Base-by-base conservation (phyloP, 805 yeast genomes). In the Candida glaebosa region DNA sequence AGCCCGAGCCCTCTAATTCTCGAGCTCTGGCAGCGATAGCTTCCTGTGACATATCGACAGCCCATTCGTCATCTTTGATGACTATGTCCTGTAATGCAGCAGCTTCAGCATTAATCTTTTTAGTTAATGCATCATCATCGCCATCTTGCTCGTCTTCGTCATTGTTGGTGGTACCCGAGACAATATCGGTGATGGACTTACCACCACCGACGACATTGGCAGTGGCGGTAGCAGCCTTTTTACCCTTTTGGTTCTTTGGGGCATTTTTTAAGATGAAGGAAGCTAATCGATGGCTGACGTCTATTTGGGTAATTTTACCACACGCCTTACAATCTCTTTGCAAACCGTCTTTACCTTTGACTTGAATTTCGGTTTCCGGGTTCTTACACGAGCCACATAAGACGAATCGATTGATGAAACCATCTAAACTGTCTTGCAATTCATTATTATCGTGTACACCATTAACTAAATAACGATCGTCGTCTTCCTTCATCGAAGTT, bases 321-420 rank as follows among this genome's bases (percentile, higher is more conserved):
- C 99, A 93, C 17, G 99, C 99, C 65, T 93, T 93, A 76, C 99
- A 93, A 66, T 93, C 97, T 67, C 89, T 82, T 53, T 82, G 83
- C 60, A 93, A 71, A 51, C 73, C 73, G 34, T 83, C 93, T 50
- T 79, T 83, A 53, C 82, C 84, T 55, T 82, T 81, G 53, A 93
- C 75, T 52, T 82, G 75, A 60, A 90, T 82, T 61, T 88, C 97
- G 18, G 99, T 93, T 71, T 93, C 99, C 36, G 99, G 99, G 71
- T 93, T 93, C 72, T 87, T 86, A 76, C 99, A 93, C 43, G 87
- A 77, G 19, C 86, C 90, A 79, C 99, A 93, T 40, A 93, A 78
- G 47, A 93, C 96, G 60, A 88, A 93, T 66, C 83, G 90, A 69
- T 73, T 75, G 71, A 93, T 93, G 69, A 93, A 93, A 2, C 95